A percentile compares a stretch with the other conserved stretches of the same genome.
These are phyloP conservation scores for Begonia masoniana DNA, from an alignment of 306 rosid species.

Conservation along the genomic window DNA sequence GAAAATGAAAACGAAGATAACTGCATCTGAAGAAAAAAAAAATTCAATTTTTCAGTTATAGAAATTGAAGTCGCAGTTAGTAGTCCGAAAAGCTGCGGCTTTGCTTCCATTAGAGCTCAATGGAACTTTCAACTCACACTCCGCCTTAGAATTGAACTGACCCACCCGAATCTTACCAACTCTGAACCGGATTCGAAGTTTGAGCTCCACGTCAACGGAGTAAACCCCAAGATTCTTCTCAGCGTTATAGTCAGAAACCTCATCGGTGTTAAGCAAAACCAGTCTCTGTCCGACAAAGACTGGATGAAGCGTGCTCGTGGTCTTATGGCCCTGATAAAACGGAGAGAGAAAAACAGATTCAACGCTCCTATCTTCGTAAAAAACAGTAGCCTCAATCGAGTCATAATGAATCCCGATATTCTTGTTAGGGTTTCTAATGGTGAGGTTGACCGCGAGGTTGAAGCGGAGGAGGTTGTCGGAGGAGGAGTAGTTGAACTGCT, in stretches of 20 bases:
- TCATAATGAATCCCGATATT: slow-evolving; percentile 60
- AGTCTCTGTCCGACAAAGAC: slow-evolving; percentile 28
- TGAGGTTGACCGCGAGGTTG: slow-evolving; percentile 18
- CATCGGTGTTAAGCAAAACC: slow-evolving; percentile 9
- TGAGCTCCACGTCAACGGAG: slow-evolving; percentile 38
- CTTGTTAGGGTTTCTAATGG: slow-evolving; percentile 58
- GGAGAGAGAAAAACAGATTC: not conserved
- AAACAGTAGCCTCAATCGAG: slow-evolving; percentile 34
- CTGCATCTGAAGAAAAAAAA: too few relatives aligned
- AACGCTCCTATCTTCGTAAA: slow-evolving; percentile 31
- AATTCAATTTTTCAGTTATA: not conserved
- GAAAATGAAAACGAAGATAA: too few relatives aligned
- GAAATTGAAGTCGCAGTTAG: slow-evolving; percentile 40
- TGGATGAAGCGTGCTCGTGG: slow-evolving; percentile 19
- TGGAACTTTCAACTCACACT: slow-evolving; percentile 47
- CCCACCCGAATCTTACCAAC: slow-evolving; percentile 27
- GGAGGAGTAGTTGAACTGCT: slow-evolving; percentile 27
- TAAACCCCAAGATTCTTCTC: slow-evolving; percentile 30
- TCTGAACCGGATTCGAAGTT: slow-evolving; percentile 45
- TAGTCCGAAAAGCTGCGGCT: slow-evolving; percentile 19
- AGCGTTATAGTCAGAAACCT: slow-evolving; percentile 11
- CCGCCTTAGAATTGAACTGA: slow-evolving; percentile 39
- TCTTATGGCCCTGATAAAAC: slow-evolving; percentile 68
- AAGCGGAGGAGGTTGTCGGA: slow-evolving; percentile 16
- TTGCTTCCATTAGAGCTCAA: slow-evolving; percentile 16